Evolutionary conservation across 2,329 filamentous ascomycete genomes (phyloP).

Genomic region (Clarireedia sp.): DNA sequence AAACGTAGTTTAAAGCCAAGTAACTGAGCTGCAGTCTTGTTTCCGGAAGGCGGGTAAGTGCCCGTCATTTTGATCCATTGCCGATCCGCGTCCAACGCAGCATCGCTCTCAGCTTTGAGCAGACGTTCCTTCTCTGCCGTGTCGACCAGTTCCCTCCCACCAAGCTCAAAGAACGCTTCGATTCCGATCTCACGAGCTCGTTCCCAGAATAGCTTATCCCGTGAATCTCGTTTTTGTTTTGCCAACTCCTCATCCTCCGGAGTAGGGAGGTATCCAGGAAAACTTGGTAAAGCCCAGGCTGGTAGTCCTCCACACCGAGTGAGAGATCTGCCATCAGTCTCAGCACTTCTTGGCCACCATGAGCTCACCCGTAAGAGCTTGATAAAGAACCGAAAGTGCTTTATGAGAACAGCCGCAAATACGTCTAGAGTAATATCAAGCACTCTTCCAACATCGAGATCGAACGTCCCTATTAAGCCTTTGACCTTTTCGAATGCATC

Average conservation of each 20-base stretch:
- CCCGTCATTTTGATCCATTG: constrained; percentile 76
- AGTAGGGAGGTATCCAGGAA: constrained; percentile 51
- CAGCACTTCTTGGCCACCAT: constrained; percentile 78
- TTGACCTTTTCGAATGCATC: constrained; percentile 89
- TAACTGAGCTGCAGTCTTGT: constrained; percentile 85
- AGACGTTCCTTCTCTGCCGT: constrained; percentile 43
- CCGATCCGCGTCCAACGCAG: constrained; percentile 45
- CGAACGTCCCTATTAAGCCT: constrained; percentile 91
- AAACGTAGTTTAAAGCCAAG: constrained; percentile 96
- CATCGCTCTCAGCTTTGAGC: constrained; percentile 31
- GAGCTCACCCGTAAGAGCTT: constrained; percentile 86
- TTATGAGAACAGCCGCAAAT: constrained; percentile 86
- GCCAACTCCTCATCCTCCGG: constrained; percentile 61
- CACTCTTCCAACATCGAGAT: constrained; percentile 89
- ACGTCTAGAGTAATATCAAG: constrained; percentile 93
- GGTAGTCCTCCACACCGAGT: constrained; percentile 59
- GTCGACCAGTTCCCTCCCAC: constrained; percentile 59
- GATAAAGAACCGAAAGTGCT: constrained; percentile 89
- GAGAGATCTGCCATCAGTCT: constrained; percentile 37
- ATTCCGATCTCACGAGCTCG: constrained; percentile 69
- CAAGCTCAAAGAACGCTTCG: constrained; percentile 83
- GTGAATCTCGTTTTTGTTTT: constrained; percentile 46
- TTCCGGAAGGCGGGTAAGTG: constrained; percentile 76
- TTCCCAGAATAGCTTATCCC: constrained; percentile 76
- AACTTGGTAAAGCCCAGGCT: constrained; percentile 73